Base-by-base conservation (phyloP, 768 basidiomycete species). In the Pleurotus pulmonarius region DNA sequence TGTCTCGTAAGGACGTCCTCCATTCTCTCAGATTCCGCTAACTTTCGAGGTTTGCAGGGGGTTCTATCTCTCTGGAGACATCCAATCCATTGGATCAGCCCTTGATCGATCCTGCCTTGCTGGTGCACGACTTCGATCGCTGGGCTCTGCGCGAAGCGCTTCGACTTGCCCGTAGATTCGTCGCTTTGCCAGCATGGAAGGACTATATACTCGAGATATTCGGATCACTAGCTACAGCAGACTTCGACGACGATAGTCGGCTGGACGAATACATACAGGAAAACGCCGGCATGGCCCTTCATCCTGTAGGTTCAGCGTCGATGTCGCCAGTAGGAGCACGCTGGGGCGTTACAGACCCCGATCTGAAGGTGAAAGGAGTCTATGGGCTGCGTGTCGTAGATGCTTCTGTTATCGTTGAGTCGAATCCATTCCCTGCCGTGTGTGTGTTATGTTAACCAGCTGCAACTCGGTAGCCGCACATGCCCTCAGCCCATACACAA, bases 21-120 rank as follows among this genome's bases (percentile, higher is more conserved):
- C 40, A 65, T 5, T 34, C 15, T 18, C 22, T 29, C 18, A 39
- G 41, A 13, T 29, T 20, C 51, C 37, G 37, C 29, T 18, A 37
- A 20, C 13, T 46, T 11, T 11, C n/a, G 34, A 24, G 26, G 26
- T 44, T 38, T 41, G 20, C 2, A 69, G 68, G 67, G 13, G 69
- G 69, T n/a, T 62, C 58, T 1, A 40, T 70, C 3, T 62, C 64
- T 1, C 56, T 79, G 58, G 73, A 65, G 45, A 72, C 75, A 9
- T 70, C 67, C 20, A 63, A 69, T 57, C 66, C 75, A 18, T 79
- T 78, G 64, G 67, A 66, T 41, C 44, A 63, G 26, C 79, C 80
- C 0, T 45, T 64, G 15, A 78, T 81, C 64, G 72, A 81, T 60
- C 74, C 76, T 1, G 71, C 72, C 52, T 76, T 78, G 66, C 70